A percentile compares a stretch with the other conserved stretches of the same genome.
These are phyloP conservation scores for Rhododendron williamsianum DNA, from an alignment of 148 eudicot species.

Conservation along the genomic window DNA sequence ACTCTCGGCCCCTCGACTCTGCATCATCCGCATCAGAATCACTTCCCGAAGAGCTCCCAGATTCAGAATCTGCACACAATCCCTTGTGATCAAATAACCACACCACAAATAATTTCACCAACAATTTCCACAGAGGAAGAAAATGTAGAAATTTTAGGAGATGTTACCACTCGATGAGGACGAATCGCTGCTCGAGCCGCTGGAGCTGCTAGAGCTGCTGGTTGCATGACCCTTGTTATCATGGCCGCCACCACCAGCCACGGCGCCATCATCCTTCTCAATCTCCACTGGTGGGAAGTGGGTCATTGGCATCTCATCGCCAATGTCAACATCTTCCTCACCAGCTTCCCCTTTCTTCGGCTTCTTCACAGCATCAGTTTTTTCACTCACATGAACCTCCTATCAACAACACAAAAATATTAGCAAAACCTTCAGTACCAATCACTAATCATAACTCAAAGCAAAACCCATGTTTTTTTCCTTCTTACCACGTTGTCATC, in stretches of 20 bases:
- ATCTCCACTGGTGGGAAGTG: conserved; percentile 74
- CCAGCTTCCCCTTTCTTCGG: conserved; percentile 49
- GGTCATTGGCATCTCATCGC: conserved; percentile 78
- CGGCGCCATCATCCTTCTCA: conserved; percentile 67
- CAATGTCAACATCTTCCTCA: conserved; percentile 92
- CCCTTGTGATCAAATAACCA: conserved; percentile 6
- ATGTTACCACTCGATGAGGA: conserved; percentile 86
- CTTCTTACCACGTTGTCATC: conserved; percentile 34
- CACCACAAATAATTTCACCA: conserved; percentile 9
- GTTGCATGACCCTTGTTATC: conserved; percentile 31
- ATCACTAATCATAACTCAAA: neutral
- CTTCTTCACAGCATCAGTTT: conserved; percentile 34
- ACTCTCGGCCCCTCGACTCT: conserved; percentile 27
- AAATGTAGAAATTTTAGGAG: neutral
- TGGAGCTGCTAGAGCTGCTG: conserved; percentile 68
- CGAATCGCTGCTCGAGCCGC: conserved; percentile 79
- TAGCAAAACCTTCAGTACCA: neutral
- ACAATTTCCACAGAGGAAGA: neutral
- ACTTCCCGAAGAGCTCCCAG: conserved; percentile 78
- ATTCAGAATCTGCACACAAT: conserved; percentile 67
- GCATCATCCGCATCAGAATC: conserved; percentile 91
- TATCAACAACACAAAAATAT: neutral
- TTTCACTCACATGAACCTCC: conserved; percentile 50
- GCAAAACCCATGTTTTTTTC: neutral
- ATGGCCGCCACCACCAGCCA: neutral